Evolutionary conservation across 805 yeast species (phyloP).

Genomic region (Cyberlindnera meyerae): DNA sequence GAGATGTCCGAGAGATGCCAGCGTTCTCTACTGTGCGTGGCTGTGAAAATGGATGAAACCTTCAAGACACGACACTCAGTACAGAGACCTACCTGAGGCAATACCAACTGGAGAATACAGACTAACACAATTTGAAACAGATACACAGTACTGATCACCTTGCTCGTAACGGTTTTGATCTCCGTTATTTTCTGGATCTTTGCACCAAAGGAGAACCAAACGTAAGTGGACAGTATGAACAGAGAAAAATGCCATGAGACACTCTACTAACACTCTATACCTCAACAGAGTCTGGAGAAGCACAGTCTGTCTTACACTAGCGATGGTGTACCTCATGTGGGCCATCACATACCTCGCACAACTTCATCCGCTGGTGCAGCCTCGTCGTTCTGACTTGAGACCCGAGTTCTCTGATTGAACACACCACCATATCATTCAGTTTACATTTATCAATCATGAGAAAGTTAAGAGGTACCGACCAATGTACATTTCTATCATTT

Average conservation of each 20-base stretch:
- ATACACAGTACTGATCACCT: slow-evolving; percentile 9
- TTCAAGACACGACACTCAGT: no score
- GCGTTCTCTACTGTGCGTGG: no score
- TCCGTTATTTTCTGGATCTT: slow-evolving; percentile 73
- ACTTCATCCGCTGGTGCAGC: slow-evolving; percentile 86
- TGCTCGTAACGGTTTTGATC: slow-evolving; percentile 30
- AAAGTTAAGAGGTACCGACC: no score
- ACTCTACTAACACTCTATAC: slow-evolving; percentile 5
- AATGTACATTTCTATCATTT: no score
- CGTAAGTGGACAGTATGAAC: no score
- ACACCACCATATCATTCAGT: no score
- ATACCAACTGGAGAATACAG: neutral
- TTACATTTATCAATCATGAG: no score
- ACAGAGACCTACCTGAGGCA: no score
- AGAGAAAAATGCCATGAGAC: neutral
- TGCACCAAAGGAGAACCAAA: slow-evolving; percentile 79
- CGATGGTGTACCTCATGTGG: slow-evolving; percentile 86
- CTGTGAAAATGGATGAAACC: no score
- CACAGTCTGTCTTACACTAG: slow-evolving; percentile 58
- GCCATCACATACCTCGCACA: slow-evolving; percentile 85
- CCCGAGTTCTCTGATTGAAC: slow-evolving; percentile 49
- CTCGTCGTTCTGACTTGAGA: slow-evolving; percentile 84
- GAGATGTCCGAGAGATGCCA: no score
- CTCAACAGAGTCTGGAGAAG: slow-evolving; percentile 65
- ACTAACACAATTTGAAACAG: slow-evolving; percentile 6